Base-by-base conservation (phyloP, 1,284 basidiomycete genomes). In the Naganishia albida region DNA sequence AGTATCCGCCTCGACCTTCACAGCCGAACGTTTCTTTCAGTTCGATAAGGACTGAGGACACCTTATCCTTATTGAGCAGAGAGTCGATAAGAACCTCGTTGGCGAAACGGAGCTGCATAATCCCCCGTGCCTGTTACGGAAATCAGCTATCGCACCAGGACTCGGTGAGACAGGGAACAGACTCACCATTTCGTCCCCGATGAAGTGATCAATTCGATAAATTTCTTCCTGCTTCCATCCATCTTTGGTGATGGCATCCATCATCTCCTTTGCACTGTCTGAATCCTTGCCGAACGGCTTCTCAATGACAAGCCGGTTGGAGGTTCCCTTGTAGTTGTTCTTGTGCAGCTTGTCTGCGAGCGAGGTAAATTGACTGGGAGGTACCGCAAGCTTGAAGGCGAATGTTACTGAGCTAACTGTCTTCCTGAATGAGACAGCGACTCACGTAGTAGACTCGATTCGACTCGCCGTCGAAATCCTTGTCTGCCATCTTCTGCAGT, bases 1-100 rank as follows among this genome's bases (percentile, higher is more conserved):
- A 79, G 72, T 79, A 79, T 51, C 77, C 77, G 38, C 65, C 77
- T 44, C 77, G 73, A 20, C 77, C 77, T 64, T 79, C 77, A 44
- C 77, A 78, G 38, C 77, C 77, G 63, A 79, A 79, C 1, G 73
- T 73, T 69, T 79, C 77, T 70, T 76, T 78, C 70, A 78, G 76
- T 40, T 77, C 76, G 69, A 79, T 77, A 66, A 76, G 72, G 16
- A 79, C 73, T 42, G 76, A 75, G 64, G 74, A 74, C 30, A 79
- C 75, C n/a, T 74, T 69, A 63, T 73, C 69, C 62, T 72, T 73
- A 72, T 76, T 77, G 59, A 79, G 70, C 54, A 72, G 69, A 1
- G 70, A 67, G 39, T 78, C 76, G 64, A 78, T 66, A 12, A 60
- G 56, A 25, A 62, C 20, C 40, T 59, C 54, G 42, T 66, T 66